Base-by-base conservation (phyloP, 2,329 filamentous ascomycete genomes). In the Rhynchosporium graminicola region DNA sequence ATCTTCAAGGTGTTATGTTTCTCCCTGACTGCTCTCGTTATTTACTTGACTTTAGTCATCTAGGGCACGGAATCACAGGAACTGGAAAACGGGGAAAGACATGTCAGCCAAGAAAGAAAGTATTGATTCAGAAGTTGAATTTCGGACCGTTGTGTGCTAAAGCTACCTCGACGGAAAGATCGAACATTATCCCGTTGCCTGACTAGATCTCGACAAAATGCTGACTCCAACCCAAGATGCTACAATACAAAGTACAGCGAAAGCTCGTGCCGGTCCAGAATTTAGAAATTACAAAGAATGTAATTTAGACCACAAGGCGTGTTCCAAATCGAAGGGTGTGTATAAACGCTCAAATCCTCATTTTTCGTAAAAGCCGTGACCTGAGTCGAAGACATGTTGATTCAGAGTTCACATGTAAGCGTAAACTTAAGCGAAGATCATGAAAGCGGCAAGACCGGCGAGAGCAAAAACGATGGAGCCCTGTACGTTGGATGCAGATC, bases 281-380 rank as follows among this genome's bases (percentile, higher is more conserved):
- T 67, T 67, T 65, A 65, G 60, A 65, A 65, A 69, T 67, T 67
- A 65, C 63, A 67, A 43, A 29, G 50, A 62, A 57, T 58, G 61
- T 56, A 63, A 60, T 62, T 54, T 47, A 38, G 55, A 57, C 59
- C 57, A 58, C 57, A 58, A 64, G 40, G 64, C 58, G 57, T 62
- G 52, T 20, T 65, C 58, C 62, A 59, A 57, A 65, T 59, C n/a
- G 26, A 43, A 57, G 15, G 20, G 20, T 20, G 40, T 60, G 15
- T 62, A 59, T 61, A 55, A 56, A 61, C 52, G 58, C 51, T 46
- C 61, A 48, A 51, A 52, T 58, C 59, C 59, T 55, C 31, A 52
- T 54, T 66, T 63, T 61, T 71, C 71, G 66, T 73, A 67, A 72
- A 72, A 69, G 70, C 69, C 70, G 69, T 71, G 68, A 67, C 69